These are phyloP conservation scores for Pestalotiopsis fici DNA, from an alignment of 2,329 filamentous ascomycete genomes.

Conservation along the genomic window DNA sequence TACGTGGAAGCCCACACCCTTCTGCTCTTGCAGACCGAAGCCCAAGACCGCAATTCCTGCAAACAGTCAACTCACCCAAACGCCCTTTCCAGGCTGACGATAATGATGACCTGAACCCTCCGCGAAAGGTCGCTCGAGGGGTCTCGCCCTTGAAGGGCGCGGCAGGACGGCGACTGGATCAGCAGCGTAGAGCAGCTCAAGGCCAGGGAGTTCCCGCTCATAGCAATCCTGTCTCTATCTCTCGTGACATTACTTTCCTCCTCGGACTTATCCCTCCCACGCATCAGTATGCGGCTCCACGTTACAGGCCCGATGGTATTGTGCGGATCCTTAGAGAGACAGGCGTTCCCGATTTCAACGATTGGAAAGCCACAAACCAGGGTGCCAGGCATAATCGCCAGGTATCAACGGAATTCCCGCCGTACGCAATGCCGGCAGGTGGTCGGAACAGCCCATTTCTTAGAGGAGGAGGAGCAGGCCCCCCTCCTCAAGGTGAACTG, in stretches of 20 bases:
- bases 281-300: slow-evolving; percentile 69
- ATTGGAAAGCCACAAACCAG: slow-evolving; percentile 44
- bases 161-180: slow-evolving; percentile 80
- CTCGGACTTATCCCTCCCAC: slow-evolving; percentile 75
- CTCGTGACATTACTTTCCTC: slow-evolving; percentile 65
- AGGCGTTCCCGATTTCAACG: slow-evolving; percentile 61
- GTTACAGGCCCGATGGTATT: slow-evolving; percentile 71
- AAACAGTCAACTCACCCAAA: slow-evolving; percentile 57
- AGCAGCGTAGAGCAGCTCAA: slow-evolving; percentile 64
- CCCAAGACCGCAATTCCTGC: slow-evolving; percentile 49
- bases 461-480: slow-evolving; percentile 24
- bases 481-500: background rate
- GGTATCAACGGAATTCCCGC: background rate
- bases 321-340: slow-evolving; percentile 72
- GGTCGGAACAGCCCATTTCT: slow-evolving; percentile 51
- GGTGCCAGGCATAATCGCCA: slow-evolving; percentile 34
- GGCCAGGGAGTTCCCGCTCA: slow-evolving; percentile 40
- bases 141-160: slow-evolving; percentile 92
- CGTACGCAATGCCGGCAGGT: slow-evolving; percentile 26
- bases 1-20: slow-evolving; percentile 45
- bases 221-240: slow-evolving; percentile 62
- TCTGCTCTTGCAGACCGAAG: slow-evolving; percentile 34
- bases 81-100: slow-evolving; percentile 69
- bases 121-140: slow-evolving; percentile 85
- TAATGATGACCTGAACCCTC: slow-evolving; percentile 70